Percentiles rank a stretch among this genome's conserved stretches.
phyloP scores from a whole-genome alignment of 371 early-diverging fungal genomes.

The Mucor racemosus region DNA sequence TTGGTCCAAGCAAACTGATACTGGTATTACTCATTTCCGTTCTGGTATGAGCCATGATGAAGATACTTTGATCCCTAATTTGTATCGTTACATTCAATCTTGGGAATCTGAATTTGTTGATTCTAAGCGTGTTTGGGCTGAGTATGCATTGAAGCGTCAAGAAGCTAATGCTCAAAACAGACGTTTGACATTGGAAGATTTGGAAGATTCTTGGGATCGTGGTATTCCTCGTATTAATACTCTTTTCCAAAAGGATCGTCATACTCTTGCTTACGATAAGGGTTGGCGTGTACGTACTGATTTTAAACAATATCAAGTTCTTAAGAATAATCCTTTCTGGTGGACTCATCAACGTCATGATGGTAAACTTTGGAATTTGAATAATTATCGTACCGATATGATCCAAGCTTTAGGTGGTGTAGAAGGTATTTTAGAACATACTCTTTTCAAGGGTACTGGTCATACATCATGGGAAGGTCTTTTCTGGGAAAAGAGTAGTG shows the following conservation, averaged over 20 bases:
- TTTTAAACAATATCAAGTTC: conserved; percentile 96
- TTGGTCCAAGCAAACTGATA: conserved; percentile 96
- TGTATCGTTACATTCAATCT: conserved; percentile 97
- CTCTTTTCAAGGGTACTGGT: conserved; percentile 97
- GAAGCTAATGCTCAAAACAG: conserved; percentile 97
- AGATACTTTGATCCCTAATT: conserved; percentile 95
- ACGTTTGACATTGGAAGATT: conserved; percentile 93
- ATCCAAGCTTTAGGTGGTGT: conserved; percentile 98
- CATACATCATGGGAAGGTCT: conserved; percentile 97
- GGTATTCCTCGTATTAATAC: conserved; percentile 99
- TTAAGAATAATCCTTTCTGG: conserved; percentile 96
- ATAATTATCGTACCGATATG: conserved; percentile 98
- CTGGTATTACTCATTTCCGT: conserved; percentile 97
- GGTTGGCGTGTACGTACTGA: conserved; percentile 98
- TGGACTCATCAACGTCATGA: conserved; percentile 96
- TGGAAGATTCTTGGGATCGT: conserved; percentile 98
- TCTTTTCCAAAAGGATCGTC: conserved; percentile 94
- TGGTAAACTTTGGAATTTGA: conserved; percentile 97
- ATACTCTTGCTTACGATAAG: conserved; percentile 98
- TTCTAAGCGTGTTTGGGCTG: conserved; percentile 98
- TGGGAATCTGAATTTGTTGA: conserved; percentile 99
- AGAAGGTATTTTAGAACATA: conserved; percentile 98
- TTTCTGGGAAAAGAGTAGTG: conserved; percentile 72
- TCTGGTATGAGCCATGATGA: conserved; percentile 98
- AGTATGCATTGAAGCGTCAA: conserved; percentile 96